phyloP scores from a whole-genome alignment of 768 basidiomycete species.

The Floccularia luteovirens region DNA sequence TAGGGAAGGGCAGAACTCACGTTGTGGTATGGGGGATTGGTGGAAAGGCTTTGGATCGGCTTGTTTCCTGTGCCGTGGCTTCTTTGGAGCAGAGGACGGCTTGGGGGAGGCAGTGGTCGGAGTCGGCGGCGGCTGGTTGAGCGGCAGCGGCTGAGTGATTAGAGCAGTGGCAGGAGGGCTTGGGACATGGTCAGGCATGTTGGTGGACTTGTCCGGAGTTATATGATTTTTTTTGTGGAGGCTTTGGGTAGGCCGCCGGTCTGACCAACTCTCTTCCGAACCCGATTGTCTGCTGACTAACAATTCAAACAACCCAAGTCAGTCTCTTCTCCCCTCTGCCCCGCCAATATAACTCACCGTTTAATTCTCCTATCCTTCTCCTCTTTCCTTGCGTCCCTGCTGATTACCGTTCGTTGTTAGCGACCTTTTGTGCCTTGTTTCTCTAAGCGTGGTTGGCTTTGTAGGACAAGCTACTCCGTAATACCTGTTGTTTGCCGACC shows the following conservation, averaged over 20 bases:
- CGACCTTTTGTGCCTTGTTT: background rate
- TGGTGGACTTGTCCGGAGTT: constrained; percentile 38
- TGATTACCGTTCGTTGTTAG: no score
- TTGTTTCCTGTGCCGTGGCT: constrained; percentile 46
- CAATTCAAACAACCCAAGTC: constrained; percentile 11
- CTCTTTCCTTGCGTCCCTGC: no score
- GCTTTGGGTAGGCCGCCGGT: constrained; percentile 23
- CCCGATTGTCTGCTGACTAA: constrained; percentile 35
- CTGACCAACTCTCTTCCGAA: constrained; percentile 23
- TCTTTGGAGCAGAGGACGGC: constrained; percentile 40
- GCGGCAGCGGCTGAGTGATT: constrained; percentile 33
- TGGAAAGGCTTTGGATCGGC: constrained; percentile 18
- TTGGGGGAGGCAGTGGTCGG: constrained; percentile 29
- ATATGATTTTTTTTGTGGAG: constrained; percentile 25
- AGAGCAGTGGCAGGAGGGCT: constrained; percentile 17
- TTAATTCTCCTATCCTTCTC: no score
- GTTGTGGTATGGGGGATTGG: constrained; percentile 10
- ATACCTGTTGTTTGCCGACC: background rate
- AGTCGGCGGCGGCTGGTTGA: constrained; percentile 36
- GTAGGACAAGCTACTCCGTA: no score
- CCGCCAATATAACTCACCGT: background rate
- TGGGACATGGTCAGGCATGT: constrained; percentile 42
- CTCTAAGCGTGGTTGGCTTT: background rate
- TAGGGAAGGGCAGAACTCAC: constrained; percentile 10
- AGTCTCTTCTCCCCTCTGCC: constrained; percentile 5